Conservation (phyloP, 441 rosid species). For the Isatis lusitanica region DNA sequence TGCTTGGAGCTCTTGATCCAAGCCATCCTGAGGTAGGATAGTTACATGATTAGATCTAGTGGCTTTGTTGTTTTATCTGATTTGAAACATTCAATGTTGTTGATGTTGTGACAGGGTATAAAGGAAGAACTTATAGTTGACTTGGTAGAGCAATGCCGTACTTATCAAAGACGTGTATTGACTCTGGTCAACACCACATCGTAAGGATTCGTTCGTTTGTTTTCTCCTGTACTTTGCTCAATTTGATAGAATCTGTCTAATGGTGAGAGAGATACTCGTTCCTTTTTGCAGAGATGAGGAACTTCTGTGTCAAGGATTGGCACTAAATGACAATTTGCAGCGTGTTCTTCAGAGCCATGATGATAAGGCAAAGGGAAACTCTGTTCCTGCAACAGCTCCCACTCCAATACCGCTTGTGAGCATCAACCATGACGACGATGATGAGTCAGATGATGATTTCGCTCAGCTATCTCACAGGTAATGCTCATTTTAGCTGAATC, state of each 20-base stretch:
- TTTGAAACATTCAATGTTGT: constrained; percentile 14
- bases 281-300: constrained; percentile 69
- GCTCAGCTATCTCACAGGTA: constrained; percentile 88
- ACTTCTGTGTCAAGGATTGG: constrained; percentile 79
- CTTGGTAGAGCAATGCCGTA: constrained; percentile 89
- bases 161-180: constrained; percentile 83
- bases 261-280: constrained; percentile 28
- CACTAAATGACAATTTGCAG: constrained; percentile 83
- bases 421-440: constrained; percentile 79
- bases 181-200: constrained; percentile 71
- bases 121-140: constrained; percentile 90
- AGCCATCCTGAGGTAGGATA: constrained; percentile 67
- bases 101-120: constrained; percentile 55
- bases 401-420: constrained; percentile 59
- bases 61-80: constrained; percentile 9
- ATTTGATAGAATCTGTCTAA: background rate
- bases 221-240: constrained; percentile 6
- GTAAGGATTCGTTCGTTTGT: constrained; percentile 47
- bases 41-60: constrained; percentile 3
- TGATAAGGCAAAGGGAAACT: constrained; percentile 67
- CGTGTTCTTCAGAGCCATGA: constrained; percentile 82
- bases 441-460: constrained; percentile 91
- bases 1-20: constrained; percentile 90
- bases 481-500: background rate
- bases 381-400: constrained; percentile 38